Conservation (phyloP, 352 stramenopile species). For the Globisporangium mamillatum region DNA sequence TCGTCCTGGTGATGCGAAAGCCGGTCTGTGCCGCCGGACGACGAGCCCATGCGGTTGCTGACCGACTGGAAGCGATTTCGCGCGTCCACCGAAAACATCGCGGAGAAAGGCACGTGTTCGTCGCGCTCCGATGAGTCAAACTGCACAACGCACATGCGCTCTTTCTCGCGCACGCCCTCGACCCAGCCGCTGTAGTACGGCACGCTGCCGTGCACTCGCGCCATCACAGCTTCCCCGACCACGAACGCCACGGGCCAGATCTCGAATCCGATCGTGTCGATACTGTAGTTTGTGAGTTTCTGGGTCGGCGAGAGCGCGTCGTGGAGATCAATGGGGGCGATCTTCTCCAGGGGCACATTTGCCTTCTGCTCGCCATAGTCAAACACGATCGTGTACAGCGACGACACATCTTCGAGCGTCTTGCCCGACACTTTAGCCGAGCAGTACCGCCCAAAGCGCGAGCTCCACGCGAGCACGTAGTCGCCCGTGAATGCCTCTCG, state of each 20-base stretch:
- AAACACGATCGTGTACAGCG: conserved; percentile 58
- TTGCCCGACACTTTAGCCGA: conserved; percentile 45
- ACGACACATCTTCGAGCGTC: conserved; percentile 21
- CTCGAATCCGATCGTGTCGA: conserved; percentile 77
- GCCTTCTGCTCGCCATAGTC: conserved; percentile 68
- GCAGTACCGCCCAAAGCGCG: conserved; percentile 66
- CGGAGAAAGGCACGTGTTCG: conserved; percentile 54
- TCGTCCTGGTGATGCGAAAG: conserved; percentile 20
- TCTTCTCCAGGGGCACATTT: conserved; percentile 46
- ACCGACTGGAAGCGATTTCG: conserved; percentile 40
- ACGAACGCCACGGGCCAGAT: conserved; percentile 46
- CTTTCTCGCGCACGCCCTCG: conserved; percentile 51
- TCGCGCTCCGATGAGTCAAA: conserved; percentile 75
- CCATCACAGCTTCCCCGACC: conserved; percentile 61
- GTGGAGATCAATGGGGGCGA: conserved; percentile 48
- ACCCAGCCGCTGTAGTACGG: conserved; percentile 63
- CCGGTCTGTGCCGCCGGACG: conserved; percentile 27
- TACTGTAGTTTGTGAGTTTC: conserved; percentile 73
- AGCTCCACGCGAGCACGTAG: conserved; percentile 73
- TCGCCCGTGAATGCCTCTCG: conserved; percentile 37
- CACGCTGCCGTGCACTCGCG: conserved; percentile 47
- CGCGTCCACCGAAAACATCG: conserved; percentile 64
- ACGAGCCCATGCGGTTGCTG: conserved; percentile 38
- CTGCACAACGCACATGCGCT: conserved; percentile 55
- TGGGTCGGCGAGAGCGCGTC: conserved; percentile 56